phyloP scores from a whole-genome alignment of 305 asterid species.

The Fraxinus xanthoxyloides region DNA sequence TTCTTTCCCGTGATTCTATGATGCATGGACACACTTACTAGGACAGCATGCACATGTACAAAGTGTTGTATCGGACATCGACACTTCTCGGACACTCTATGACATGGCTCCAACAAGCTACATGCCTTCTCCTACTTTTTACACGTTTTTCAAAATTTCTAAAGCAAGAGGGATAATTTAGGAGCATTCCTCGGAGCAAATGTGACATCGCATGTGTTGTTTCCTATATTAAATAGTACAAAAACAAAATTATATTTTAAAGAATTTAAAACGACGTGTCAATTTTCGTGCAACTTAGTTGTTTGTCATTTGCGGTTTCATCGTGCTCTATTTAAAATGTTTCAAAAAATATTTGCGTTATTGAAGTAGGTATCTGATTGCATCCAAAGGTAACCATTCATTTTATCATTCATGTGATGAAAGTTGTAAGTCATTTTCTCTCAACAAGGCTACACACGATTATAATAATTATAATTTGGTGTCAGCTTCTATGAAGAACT shows the following conservation, averaged over 20 bases:
- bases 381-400: neutral
- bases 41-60: neutral
- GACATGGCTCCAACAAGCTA: neutral
- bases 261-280: neutral
- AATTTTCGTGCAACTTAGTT: neutral
- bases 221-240: neutral
- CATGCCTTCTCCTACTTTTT: neutral
- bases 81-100: neutral
- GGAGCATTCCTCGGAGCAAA: neutral
- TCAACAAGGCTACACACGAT: neutral
- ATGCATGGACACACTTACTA: neutral
- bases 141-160: neutral
- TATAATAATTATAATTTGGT: neutral
- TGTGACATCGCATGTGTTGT: neutral
- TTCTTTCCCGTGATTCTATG: neutral
- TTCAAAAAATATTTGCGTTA: neutral
- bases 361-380: neutral
- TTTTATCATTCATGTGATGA: too few relatives aligned
- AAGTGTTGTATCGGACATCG: neutral
- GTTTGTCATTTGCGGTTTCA: neutral
- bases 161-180: neutral
- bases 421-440: too few relatives aligned
- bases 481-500: neutral
- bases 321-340: neutral
- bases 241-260: neutral